Evolutionary conservation across 2,329 filamentous ascomycete species (phyloP).

Genomic region (Zasmidium citrigriseum): DNA sequence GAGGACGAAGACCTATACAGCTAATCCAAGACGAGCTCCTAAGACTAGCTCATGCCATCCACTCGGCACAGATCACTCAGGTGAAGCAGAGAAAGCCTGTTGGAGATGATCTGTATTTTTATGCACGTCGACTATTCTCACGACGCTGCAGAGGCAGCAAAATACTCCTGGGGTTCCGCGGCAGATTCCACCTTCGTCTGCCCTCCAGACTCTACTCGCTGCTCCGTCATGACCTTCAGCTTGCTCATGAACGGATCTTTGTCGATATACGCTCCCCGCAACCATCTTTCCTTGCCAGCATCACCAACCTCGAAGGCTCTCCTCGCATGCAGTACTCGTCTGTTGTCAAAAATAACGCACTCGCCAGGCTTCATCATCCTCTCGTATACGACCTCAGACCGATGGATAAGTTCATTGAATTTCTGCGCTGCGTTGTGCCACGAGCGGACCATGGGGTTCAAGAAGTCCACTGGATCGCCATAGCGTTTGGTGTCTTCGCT

Average conservation of each 20-base stretch:
- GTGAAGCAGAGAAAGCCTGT: no score
- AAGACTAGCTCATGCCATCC: no score
- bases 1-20: background rate
- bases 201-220: background rate
- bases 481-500: background rate
- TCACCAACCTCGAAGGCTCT: constrained; percentile 70
- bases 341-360: constrained; percentile 91
- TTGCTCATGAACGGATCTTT: constrained; percentile 59
- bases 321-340: constrained; percentile 80
- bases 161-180: background rate
- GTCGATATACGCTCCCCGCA: constrained; percentile 83
- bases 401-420: constrained; percentile 64
- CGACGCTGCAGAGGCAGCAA: no score
- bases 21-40: background rate
- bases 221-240: constrained; percentile 26
- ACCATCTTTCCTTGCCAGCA: constrained; percentile 65
- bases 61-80: no score
- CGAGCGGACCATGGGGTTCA: background rate
- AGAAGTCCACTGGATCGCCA: background rate
- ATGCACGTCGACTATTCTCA: no score
- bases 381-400: constrained; percentile 63
- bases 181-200: background rate
- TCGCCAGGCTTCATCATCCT: constrained; percentile 76
- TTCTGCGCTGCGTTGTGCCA: constrained; percentile 54
- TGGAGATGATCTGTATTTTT: no score